These are phyloP conservation scores for Eleusine indica DNA, from an alignment of 176 grass and related monocot species.

Conservation along the genomic window DNA sequence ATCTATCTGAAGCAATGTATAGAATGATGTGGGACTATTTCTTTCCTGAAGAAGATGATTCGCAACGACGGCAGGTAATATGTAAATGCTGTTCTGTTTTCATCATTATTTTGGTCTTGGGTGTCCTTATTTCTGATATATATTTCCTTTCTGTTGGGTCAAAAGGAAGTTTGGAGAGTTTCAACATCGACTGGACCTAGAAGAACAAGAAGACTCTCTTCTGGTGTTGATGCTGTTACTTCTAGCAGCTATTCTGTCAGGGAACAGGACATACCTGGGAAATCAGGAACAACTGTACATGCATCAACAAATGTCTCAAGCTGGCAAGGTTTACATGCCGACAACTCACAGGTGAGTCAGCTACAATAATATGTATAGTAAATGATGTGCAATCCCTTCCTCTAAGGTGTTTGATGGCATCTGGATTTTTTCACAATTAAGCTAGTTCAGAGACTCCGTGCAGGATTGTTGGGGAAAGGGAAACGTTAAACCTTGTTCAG, in stretches of 20 bases:
- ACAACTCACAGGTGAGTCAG: slow-evolving; percentile 67
- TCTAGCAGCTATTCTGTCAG: slow-evolving; percentile 74
- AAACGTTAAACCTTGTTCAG: neutral
- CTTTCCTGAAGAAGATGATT: slow-evolving; percentile 99
- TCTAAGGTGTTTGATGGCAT: neutral
- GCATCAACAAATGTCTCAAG: slow-evolving; percentile 51
- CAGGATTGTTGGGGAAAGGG: too few species aligned
- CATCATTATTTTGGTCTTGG: neutral
- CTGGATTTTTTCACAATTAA: neutral
- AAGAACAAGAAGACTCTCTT: slow-evolving; percentile 78
- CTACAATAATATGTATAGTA: neutral
- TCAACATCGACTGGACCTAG: slow-evolving; percentile 89
- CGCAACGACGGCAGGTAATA: slow-evolving; percentile 90
- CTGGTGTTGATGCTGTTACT: slow-evolving; percentile 67
- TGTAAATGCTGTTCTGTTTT: neutral
- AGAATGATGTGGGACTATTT: slow-evolving; percentile 99
- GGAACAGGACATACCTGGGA: slow-evolving; percentile 70
- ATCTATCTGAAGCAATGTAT: slow-evolving; percentile 97
- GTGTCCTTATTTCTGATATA: neutral
- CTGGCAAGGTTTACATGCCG: slow-evolving; percentile 54
- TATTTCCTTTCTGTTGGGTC: slow-evolving; percentile 9
- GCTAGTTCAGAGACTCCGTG: neutral
- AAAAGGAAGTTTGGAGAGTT: slow-evolving; percentile 98
- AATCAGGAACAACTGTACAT: slow-evolving; percentile 53
- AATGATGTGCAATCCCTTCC: neutral